phyloP scores from a whole-genome alignment of 164 flowering plant genomes.

The Taxillus chinensis region DNA sequence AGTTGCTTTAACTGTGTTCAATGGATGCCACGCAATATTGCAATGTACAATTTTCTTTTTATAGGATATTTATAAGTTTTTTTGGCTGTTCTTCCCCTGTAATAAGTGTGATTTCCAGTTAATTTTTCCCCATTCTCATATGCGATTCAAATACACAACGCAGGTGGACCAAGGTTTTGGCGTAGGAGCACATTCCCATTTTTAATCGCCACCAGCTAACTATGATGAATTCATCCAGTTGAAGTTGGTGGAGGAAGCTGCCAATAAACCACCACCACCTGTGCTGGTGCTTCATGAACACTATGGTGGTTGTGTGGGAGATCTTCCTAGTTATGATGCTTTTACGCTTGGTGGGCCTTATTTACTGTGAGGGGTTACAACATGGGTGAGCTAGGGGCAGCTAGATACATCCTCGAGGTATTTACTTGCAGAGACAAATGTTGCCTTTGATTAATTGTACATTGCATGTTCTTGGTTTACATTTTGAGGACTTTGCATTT shows the following conservation, averaged over 20 bases:
- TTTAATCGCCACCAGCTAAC: conserved; percentile 98
- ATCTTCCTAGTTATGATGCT: conserved; percentile 97
- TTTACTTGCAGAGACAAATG: not conserved
- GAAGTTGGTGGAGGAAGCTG: conserved; percentile 82
- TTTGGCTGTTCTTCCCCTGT: too few relatives aligned
- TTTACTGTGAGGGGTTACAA: conserved; percentile 97
- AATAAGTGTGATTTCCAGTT: too few relatives aligned
- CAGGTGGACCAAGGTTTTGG: conserved; percentile 97
- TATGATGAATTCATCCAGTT: conserved; percentile 68
- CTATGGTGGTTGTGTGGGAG: conserved; percentile 98
- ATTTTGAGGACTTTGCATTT: too few relatives aligned
- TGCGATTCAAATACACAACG: conserved; percentile 10
- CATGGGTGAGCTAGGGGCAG: conserved; percentile 99
- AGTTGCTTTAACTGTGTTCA: too few relatives aligned
- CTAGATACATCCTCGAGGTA: conserved; percentile 94
- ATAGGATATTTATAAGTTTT: too few relatives aligned
- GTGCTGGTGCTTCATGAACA: conserved; percentile 92
- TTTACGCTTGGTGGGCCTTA: conserved; percentile 96
- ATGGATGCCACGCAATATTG: too few relatives aligned
- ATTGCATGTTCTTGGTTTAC: too few relatives aligned
- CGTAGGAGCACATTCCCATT: conserved; percentile 79
- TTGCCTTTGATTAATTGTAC: too few relatives aligned
- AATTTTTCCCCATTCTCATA: not conserved
- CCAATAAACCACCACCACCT: conserved; percentile 87
- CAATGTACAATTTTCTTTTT: too few relatives aligned